Evolutionary conservation across 306 rosid genomes (phyloP).

Genomic region (Boehmeria nivea): DNA sequence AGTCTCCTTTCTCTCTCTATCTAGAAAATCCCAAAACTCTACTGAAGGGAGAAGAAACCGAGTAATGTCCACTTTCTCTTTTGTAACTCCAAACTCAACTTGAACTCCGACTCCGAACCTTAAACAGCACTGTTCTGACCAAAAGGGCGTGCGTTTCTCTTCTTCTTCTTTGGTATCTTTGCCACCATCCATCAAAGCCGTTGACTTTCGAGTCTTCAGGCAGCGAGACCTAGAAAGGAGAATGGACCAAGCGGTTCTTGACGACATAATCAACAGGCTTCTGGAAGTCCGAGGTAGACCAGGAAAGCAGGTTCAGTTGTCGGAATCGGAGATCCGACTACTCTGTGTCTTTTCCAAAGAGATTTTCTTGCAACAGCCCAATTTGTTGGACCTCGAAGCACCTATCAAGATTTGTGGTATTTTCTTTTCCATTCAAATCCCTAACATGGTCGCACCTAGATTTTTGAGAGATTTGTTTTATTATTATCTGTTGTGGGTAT

Average conservation of each 20-base stretch:
- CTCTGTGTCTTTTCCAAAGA: constrained; percentile 65
- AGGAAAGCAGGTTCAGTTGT: constrained; percentile 88
- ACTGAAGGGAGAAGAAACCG: not conserved
- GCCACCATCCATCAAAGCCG: constrained; percentile 13
- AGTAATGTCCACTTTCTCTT: constrained; percentile 11
- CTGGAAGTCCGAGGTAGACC: constrained; percentile 77
- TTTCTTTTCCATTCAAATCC: not conserved
- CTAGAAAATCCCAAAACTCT: not conserved
- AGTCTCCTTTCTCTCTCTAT: not conserved
- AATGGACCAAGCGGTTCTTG: constrained; percentile 71
- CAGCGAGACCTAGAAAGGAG: not conserved
- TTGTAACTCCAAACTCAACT: not conserved
- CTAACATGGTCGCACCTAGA: too few relatives aligned
- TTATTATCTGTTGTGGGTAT: too few relatives aligned
- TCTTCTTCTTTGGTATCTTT: not conserved
- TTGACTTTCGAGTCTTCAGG: constrained; percentile 17
- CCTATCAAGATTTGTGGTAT: constrained; percentile 95
- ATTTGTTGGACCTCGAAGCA: constrained; percentile 75
- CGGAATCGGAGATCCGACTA: constrained; percentile 91
- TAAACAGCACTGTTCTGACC: too few relatives aligned
- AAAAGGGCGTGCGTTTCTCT: not conserved
- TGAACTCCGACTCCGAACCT: too few relatives aligned
- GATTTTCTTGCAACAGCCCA: constrained; percentile 79
- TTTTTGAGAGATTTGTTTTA: too few relatives aligned
- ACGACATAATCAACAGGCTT: constrained; percentile 79